A percentile compares a stretch with the other conserved stretches of the same genome.
These are phyloP conservation scores for Pseudocercospora eumusae DNA, from an alignment of 2,329 filamentous ascomycete species.

Conservation along the genomic window DNA sequence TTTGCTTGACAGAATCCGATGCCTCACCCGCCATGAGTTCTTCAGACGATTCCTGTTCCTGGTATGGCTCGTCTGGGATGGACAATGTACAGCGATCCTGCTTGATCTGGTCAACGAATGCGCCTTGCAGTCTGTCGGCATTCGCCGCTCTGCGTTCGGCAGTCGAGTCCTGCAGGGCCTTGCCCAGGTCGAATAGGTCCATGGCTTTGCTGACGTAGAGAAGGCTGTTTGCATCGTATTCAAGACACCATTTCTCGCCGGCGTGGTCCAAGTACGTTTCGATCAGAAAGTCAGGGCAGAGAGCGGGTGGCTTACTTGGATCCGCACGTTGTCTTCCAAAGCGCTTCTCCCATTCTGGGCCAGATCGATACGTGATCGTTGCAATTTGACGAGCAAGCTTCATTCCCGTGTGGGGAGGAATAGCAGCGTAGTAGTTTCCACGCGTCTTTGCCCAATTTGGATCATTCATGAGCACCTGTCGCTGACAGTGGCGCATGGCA, in stretches of 20 bases:
- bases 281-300: slow-evolving; percentile 97
- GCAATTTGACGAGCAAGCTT: slow-evolving; percentile 97
- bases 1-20: slow-evolving; percentile 23
- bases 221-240: slow-evolving; percentile 93
- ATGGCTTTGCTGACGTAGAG: slow-evolving; percentile 98
- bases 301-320: slow-evolving; percentile 77
- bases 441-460: slow-evolving; percentile 80
- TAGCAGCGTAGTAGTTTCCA: slow-evolving; percentile 79
- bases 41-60: slow-evolving; percentile 69
- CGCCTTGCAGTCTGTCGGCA: slow-evolving; percentile 56
- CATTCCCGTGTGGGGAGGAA: slow-evolving; percentile 95
- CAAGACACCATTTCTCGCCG: slow-evolving; percentile 95
- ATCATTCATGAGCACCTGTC: slow-evolving; percentile 98
- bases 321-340: slow-evolving; percentile 89
- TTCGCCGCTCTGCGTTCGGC: slow-evolving; percentile 63
- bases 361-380: slow-evolving; percentile 93
- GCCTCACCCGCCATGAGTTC: slow-evolving; percentile 38
- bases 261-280: slow-evolving; percentile 98
- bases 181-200: slow-evolving; percentile 93
- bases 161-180: slow-evolving; percentile 66
- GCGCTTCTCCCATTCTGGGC: slow-evolving; percentile 94
- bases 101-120: slow-evolving; percentile 27
- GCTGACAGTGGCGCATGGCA: slow-evolving; percentile 96
- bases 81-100: slow-evolving; percentile 72
- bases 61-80: slow-evolving; percentile 78